A percentile compares a stretch with the other conserved stretches of the same genome.
Evolutionary conservation across 2,329 filamentous ascomycete genomes (phyloP).

Genomic region (Phaeoacremonium minimum): DNA sequence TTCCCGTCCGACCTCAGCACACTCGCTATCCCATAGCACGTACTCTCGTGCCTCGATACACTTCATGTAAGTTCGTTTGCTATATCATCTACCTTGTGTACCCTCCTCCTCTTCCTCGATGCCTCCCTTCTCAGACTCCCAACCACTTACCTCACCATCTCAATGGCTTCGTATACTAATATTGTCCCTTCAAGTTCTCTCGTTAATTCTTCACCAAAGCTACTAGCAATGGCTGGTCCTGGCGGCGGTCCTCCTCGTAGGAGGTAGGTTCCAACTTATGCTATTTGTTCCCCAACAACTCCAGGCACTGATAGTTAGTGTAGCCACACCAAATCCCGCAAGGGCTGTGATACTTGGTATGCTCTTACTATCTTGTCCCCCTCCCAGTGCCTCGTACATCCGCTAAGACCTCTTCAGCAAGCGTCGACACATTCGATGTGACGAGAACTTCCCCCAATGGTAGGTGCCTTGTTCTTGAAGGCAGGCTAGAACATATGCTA

Average conservation of each 20-base stretch:
- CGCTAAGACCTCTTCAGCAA: slow-evolving; percentile 50
- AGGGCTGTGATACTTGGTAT: slow-evolving; percentile 91
- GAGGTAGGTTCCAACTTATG: slow-evolving; percentile 38
- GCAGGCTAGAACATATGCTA: no score
- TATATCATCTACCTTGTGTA: no score
- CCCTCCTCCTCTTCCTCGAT: no score
- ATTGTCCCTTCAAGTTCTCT: slow-evolving; percentile 25
- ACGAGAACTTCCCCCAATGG: slow-evolving; percentile 98
- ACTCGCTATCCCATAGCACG: background rate
- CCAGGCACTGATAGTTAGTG: slow-evolving; percentile 14
- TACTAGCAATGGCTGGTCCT: slow-evolving; percentile 80
- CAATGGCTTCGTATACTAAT: slow-evolving; percentile 9
- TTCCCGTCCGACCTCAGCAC: background rate
- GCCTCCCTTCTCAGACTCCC: no score
- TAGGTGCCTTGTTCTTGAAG: no score
- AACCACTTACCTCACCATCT: slow-evolving; percentile 4
- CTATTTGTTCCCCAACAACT: background rate
- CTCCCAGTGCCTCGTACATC: background rate
- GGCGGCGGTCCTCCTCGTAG: slow-evolving; percentile 86
- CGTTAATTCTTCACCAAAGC: slow-evolving; percentile 24
- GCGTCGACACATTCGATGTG: slow-evolving; percentile 92
- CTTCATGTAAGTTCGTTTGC: slow-evolving; percentile 2
- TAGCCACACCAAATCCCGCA: slow-evolving; percentile 98
- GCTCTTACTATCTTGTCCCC: slow-evolving; percentile 14
- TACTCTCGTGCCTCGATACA: background rate